Evolutionary conservation across 1,284 basidiomycete species (phyloP), one percentile per base, ranked within the genome.

Genomic region (Laetiporus sulphureus): DNA sequence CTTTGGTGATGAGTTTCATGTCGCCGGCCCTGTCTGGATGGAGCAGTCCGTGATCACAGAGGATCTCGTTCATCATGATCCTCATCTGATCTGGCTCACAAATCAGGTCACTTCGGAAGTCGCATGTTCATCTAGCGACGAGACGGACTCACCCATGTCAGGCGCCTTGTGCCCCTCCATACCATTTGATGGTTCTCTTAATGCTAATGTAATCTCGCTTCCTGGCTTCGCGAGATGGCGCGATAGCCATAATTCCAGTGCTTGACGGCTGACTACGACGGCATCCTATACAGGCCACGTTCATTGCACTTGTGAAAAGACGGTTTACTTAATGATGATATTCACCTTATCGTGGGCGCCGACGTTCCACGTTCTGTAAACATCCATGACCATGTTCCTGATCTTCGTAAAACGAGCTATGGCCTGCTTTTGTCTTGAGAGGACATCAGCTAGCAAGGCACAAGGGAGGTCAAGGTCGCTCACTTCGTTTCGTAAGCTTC

Each of bases 1-100:
- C 78, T 54, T 61, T 52, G 29, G 58, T 63, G 29, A 91, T 71
- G 40, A 78, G 71, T 55, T 89, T 90, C 75, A 89, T 81, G 47
- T 73, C 63, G 36, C 55, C 54, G 1, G 71, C 69, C 53, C 75
- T 77, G 18, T 55, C 53, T 10, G 83, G 82, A 59, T 83, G 68
- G 16, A 87, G 64, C 22, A 51, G 57, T 12, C 68, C 72, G 55
- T 90, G 87, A 21, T 51, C 53, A 48, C 86, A 90, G 11, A 76
- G 47, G 25, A 87, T 34, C 13, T 16, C 20, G n/a, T n/a, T n/a
- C n/a, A n/a, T n/a, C n/a, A n/a, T n/a, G n/a, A n/a, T n/a, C n/a
- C n/a, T n/a, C n/a, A n/a, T n/a, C n/a, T n/a, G n/a, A n/a, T n/a
- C 15, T 5, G 35, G 18, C 35, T 18, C 35, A 20, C n/a, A n/a